These are phyloP conservation scores for Solanum neorickii DNA, from an alignment of 257 asterid genomes.

Conservation along the genomic window DNA sequence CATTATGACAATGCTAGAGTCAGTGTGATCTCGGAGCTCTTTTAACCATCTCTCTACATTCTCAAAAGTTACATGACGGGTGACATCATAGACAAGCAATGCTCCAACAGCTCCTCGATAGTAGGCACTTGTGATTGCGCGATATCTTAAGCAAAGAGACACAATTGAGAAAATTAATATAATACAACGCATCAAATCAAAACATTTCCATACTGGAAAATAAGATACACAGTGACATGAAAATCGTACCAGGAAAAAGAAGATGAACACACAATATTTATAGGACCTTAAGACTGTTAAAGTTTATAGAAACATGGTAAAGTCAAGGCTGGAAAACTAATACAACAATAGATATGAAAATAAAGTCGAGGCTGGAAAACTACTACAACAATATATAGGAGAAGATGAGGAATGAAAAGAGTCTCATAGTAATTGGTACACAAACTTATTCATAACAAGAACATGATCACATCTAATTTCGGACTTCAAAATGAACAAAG, in stretches of 20 bases:
- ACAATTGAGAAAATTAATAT: neutral
- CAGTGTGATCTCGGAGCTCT: constrained; percentile 3
- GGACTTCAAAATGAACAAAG: neutral
- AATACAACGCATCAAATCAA: neutral
- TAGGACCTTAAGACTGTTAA: neutral
- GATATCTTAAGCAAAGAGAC: neutral
- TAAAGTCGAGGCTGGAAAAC: neutral
- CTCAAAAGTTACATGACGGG: constrained; percentile 1
- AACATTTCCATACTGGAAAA: neutral
- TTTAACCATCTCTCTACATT: constrained; percentile 5
- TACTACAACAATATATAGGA: neutral
- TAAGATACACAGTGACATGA: neutral
- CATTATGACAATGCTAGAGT: neutral
- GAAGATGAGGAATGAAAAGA: neutral
- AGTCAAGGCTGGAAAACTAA: neutral
- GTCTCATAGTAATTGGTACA: neutral
- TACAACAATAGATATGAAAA: neutral
- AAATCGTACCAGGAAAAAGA: neutral
- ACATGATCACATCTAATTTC: neutral
- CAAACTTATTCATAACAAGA: neutral
- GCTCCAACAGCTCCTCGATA: constrained; percentile 1
- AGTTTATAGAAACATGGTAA: neutral
- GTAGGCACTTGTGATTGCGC: constrained; percentile 1
- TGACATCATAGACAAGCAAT: neutral
- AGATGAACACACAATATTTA: neutral